Conservation (phyloP, 1,139 yeast genomes). For the Saccharomyces pastorianus region DNA sequence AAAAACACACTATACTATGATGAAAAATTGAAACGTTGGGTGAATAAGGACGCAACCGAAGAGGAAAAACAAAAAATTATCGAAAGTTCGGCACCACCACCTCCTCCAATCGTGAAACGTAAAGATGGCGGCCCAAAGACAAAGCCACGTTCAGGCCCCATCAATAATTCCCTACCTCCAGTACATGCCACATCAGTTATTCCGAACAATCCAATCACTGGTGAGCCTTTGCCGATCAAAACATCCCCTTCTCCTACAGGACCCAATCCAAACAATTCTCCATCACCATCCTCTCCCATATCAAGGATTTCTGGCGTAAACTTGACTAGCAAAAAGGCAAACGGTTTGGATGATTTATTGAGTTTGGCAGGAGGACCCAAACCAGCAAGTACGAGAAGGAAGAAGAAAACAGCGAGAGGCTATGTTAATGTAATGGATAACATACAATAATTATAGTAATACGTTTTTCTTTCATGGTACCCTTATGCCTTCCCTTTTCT, state of each 20-base stretch:
- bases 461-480: neutral
- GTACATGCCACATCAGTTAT: slow-evolving; percentile 1
- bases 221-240: neutral
- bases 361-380: slow-evolving; percentile 28
- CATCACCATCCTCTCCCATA: slow-evolving; percentile 8
- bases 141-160: slow-evolving; percentile 28
- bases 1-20: slow-evolving; percentile 67
- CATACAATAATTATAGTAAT: slow-evolving; percentile 10
- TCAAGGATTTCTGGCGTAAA: slow-evolving; percentile 6
- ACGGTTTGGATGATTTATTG: slow-evolving; percentile 64
- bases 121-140: slow-evolving; percentile 31
- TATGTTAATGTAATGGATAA: slow-evolving; percentile 71
- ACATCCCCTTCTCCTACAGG: neutral
- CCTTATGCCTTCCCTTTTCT: neutral
- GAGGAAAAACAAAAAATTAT: slow-evolving; percentile 53
- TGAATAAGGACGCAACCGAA: slow-evolving; percentile 60
- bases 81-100: slow-evolving; percentile 73
- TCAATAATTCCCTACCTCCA: neutral
- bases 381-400: slow-evolving; percentile 35
- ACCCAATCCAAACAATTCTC: neutral
- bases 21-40: slow-evolving; percentile 81
- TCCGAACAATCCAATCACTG: neutral
- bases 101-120: slow-evolving; percentile 47
- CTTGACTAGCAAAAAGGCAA: slow-evolving; percentile 26
- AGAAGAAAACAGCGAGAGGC: slow-evolving; percentile 55